phyloP scores from a whole-genome alignment of 2,329 filamentous ascomycete species.

The Ceratocystis cacaofunesta region DNA sequence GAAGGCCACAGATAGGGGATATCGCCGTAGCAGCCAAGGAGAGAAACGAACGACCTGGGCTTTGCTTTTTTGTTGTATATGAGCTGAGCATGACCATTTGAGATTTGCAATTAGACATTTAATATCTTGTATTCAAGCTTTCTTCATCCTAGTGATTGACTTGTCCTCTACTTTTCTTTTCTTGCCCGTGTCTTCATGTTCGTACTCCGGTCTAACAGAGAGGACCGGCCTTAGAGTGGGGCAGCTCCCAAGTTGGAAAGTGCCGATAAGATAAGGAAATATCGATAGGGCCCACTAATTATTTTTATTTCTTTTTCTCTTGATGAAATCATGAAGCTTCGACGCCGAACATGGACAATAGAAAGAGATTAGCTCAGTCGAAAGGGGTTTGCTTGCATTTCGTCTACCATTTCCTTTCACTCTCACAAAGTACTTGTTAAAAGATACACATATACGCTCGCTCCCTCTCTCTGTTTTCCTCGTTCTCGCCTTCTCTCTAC shows the following conservation, averaged over 20 bases:
- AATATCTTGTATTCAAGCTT: not conserved
- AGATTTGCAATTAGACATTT: not conserved
- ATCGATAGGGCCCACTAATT: not conserved
- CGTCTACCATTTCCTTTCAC: not conserved
- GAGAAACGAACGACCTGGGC: not conserved
- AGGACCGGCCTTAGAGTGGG: not conserved
- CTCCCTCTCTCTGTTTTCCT: not conserved
- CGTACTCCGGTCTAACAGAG: not conserved
- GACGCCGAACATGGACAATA: not conserved
- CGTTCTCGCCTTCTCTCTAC: not conserved
- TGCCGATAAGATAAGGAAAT: conserved; percentile 3
- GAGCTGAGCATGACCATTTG: not conserved
- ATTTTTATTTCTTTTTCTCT: not conserved
- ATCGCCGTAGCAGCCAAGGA: not conserved
- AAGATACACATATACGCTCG: not conserved
- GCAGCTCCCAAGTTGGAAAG: too few relatives aligned
- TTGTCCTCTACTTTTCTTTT: too few relatives aligned
- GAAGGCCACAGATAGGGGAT: not conserved
- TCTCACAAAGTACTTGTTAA: not conserved
- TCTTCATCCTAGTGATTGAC: too few relatives aligned
- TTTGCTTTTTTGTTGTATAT: not conserved
- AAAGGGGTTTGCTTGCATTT: not conserved
- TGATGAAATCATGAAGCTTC: not conserved
- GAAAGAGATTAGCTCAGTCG: not conserved
- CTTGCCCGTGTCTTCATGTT: too few relatives aligned